Evolutionary conservation across 371 early-diverging fungal species (phyloP), one percentile per base, ranked within the genome.

Genomic region (Mortierella sp.): DNA sequence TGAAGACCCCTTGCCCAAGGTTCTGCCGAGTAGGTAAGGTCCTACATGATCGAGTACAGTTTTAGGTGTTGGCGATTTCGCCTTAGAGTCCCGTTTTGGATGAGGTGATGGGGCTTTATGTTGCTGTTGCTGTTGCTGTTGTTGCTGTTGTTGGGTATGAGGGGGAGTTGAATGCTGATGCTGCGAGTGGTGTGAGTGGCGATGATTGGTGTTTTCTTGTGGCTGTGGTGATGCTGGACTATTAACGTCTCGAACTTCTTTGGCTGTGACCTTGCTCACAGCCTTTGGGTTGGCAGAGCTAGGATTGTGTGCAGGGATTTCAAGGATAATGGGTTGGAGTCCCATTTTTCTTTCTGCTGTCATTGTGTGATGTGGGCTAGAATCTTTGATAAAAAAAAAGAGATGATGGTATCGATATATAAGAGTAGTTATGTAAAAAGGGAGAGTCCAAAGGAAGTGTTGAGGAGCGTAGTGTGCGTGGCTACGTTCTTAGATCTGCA

Each of bases 1-100:
- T 83, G 94, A 93, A 50, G 92, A 92, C 9, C 96, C 96, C 78
- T 91, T 92, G 24, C 96, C 96, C 15, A 96, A 73, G 8, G 94
- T 93, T 74, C 92, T 92, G n/a, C 94, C 93, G 55, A 96, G 77
- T 66, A 88, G 74, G 73, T 94, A 96, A 48, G 94, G 94, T 3
- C 96, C 96, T 55, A 96, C 84, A 38, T 88, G 53, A 7, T 76
- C 77, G 16, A 21, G 58, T 13, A 53, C 11, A 4, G 66, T 8
- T 36, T 67, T 76, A 24, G 68, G 33, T 36, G 63, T 45, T 33
- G 76, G 45, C 9, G 58, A 48, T 21, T 64, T 75, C 9, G 70
- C 40, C 40, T 57, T 71, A 0, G 63, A n/a, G 24, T 61, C 70
- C 16, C 69, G 57, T 22, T 63, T 33, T 7, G 72, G 32, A 5